Percentiles rank a stretch among this genome's conserved stretches.
phyloP scores from a whole-genome alignment of 495 filamentous ascomycete genomes.

The Eremomyces bilateralis region DNA sequence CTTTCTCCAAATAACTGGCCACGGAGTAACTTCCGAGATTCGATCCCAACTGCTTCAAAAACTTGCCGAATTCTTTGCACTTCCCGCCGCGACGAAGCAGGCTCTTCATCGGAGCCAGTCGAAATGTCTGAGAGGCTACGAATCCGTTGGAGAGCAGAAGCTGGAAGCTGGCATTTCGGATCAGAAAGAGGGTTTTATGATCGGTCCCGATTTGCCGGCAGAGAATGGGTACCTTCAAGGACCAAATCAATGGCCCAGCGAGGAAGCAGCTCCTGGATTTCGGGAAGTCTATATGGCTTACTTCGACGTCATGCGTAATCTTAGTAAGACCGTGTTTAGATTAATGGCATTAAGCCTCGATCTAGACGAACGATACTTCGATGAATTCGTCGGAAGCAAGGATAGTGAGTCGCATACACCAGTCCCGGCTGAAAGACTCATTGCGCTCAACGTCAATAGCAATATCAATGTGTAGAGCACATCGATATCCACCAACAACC shows the following conservation, averaged over 20 bases:
- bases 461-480: slow-evolving; percentile 12
- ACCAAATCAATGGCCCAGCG: slow-evolving; percentile 25
- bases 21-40: slow-evolving; percentile 1
- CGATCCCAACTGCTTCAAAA: slow-evolving; percentile 1
- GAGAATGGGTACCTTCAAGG: slow-evolving; percentile 19
- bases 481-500: slow-evolving; percentile 28
- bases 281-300: slow-evolving; percentile 15
- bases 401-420: slow-evolving; percentile 7
- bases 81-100: slow-evolving; percentile 3
- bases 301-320: slow-evolving; percentile 9
- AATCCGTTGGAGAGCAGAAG: slow-evolving; percentile 3
- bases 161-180: slow-evolving; percentile 4
- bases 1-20: slow-evolving; percentile 4
- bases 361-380: slow-evolving; percentile 20
- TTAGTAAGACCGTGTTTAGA: slow-evolving; percentile 15
- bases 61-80: slow-evolving; percentile 3
- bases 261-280: slow-evolving; percentile 18
- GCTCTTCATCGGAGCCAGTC: slow-evolving; percentile 1
- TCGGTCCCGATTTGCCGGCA: slow-evolving; percentile 4
- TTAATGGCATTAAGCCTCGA: slow-evolving; percentile 22
- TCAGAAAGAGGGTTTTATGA: slow-evolving; percentile 5
- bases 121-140: slow-evolving; percentile 3
- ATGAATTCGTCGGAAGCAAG: slow-evolving; percentile 20
- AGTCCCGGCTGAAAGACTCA: background rate
- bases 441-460: background rate